Evolutionary conservation across 192 early-diverging fungal genomes (phyloP).

Genomic region (Rhizoclosmatium sp.): DNA sequence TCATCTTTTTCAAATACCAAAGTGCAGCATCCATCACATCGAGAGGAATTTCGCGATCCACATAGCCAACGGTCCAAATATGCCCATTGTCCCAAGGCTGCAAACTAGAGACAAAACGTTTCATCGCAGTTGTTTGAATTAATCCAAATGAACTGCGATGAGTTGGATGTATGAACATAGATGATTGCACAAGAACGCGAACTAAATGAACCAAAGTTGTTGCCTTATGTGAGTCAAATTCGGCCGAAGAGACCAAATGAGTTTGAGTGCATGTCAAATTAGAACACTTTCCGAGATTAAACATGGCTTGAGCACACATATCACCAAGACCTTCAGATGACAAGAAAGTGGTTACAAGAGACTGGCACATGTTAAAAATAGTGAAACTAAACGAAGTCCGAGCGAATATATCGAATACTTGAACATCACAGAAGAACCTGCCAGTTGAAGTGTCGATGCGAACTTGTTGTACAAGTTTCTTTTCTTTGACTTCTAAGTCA

Average conservation of each 20-base stretch:
- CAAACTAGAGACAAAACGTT: background rate
- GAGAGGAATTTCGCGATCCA: background rate
- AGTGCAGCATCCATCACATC: background rate
- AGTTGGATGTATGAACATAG: background rate
- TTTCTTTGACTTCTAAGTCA: background rate
- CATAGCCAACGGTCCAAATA: background rate
- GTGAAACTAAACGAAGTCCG: background rate
- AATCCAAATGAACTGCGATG: background rate
- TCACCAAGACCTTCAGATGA: background rate
- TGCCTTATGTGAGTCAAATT: background rate
- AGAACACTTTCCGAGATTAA: background rate
- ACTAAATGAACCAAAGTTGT: background rate
- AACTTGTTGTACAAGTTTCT: background rate
- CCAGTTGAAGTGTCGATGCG: background rate
- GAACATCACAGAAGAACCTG: background rate
- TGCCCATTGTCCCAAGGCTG: conserved; percentile 15
- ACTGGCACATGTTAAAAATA: background rate
- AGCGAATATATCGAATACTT: background rate
- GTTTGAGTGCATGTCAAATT: background rate
- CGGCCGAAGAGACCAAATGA: background rate
- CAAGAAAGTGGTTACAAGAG: background rate
- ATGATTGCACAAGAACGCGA: background rate
- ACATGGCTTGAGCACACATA: background rate
- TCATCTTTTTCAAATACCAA: background rate
- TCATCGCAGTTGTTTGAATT: background rate